Evolutionary conservation across 345 rosid genomes (phyloP), one percentile per base, ranked within the genome.

Genomic region (Carallia brachiata): DNA sequence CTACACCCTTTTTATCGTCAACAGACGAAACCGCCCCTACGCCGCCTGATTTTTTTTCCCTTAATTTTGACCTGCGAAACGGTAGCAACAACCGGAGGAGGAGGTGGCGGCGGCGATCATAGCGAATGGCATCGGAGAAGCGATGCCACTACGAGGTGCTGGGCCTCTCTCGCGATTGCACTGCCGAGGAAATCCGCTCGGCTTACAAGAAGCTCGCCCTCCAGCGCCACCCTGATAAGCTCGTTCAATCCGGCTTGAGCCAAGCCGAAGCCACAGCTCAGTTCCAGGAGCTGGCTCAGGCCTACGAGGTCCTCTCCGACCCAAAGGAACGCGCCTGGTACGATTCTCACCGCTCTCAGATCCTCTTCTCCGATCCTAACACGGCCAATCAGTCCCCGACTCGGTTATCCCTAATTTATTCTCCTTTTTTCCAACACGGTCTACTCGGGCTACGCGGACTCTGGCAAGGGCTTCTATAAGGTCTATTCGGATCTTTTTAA

Each of bases 171-270:
- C 86, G 76, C 52, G 96, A 89, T 62, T 83, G 89, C 44, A 54
- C 84, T 1, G 66, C 90, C n/a, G 99, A 90, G 19, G 97, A 92
- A 77, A 92, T 92, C 65, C 89, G 96, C 28, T 78, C 94, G 2
- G 82, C 98, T 1, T 95, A 90, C 85, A 87, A 70, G 77, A 89
- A 86, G 73, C 84, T 87, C 6, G 99, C 99, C 61, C 86, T 95
- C 36, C 98, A 84, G 60, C 97, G 95, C 79, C 98, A 95, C 72
- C 99, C 99, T 5, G 99, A 95, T 76, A 95, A 95, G 92, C 99
- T 95, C 27, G 75, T 95, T 58, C 82, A 88, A 63, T 86, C 98
- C 59, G 97, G 97, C 32, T 48, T 95, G 56, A 79, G 87, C 61
- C 89, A 82, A 60, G 78, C 86, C 18, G 94, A 90, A 34, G 97